Percentiles rank a stretch among this genome's conserved stretches.
phyloP scores from a whole-genome alignment of 2,329 filamentous ascomycete species.

The Didymella segeticola region DNA sequence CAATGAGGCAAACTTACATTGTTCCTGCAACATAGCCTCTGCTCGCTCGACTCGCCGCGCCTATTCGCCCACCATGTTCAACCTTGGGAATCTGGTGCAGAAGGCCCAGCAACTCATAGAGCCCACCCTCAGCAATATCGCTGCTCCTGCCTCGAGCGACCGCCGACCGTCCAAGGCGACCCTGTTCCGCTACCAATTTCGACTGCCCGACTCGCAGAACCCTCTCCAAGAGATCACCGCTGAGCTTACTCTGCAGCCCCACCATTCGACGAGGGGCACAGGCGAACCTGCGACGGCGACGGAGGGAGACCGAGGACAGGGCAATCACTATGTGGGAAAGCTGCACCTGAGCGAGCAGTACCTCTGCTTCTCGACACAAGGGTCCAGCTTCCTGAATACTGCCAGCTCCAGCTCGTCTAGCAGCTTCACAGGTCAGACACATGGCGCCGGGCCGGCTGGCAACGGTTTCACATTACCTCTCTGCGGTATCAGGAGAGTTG shows the following conservation, averaged over 20 bases:
- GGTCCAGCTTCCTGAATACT: slow-evolving; percentile 82
- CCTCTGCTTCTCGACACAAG: slow-evolving; percentile 94
- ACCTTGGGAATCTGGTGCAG: slow-evolving; percentile 83
- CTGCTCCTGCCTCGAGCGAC: slow-evolving; percentile 72
- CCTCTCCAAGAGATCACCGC: slow-evolving; percentile 96
- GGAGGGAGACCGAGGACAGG: slow-evolving; percentile 58
- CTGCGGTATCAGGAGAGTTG: slow-evolving; percentile 88
- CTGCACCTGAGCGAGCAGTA: slow-evolving; percentile 93
- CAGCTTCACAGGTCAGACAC: slow-evolving; percentile 88
- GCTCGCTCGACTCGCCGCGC: slow-evolving; percentile 7
- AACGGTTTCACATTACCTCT: slow-evolving; percentile 96
- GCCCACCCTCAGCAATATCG: slow-evolving; percentile 72
- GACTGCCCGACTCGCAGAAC: slow-evolving; percentile 88
- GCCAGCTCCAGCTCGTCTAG: slow-evolving; percentile 81
- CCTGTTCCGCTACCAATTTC: slow-evolving; percentile 95
- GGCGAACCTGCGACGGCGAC: slow-evolving; percentile 47
- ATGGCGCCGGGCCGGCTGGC: slow-evolving; percentile 88
- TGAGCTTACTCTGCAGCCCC: slow-evolving; percentile 82
- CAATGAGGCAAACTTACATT: slow-evolving; percentile 36
- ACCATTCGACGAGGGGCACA: slow-evolving; percentile 61
- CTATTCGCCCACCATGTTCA: slow-evolving; percentile 43
- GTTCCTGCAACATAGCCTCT: slow-evolving; percentile 21
- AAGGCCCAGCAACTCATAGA: slow-evolving; percentile 96
- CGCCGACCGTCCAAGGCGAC: slow-evolving; percentile 87
- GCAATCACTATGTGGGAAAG: slow-evolving; percentile 90